These are phyloP conservation scores for Protomyces arabidopsidicola DNA, from an alignment of 1,139 yeast species.

Conservation along the genomic window DNA sequence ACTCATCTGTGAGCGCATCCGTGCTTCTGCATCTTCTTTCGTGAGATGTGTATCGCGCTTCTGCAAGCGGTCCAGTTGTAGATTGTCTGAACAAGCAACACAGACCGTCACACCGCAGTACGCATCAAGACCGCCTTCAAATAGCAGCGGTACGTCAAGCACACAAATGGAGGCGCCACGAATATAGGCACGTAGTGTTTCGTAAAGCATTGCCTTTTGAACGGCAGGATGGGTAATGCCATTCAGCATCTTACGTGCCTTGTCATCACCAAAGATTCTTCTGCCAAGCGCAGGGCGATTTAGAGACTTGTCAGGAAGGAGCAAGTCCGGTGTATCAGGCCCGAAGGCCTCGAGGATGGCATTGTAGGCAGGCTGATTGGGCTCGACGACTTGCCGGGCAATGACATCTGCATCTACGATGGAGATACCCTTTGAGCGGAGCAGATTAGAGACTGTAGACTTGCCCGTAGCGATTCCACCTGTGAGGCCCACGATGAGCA, in stretches of 20 bases:
- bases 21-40: slow-evolving; percentile 59
- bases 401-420: slow-evolving; percentile 86
- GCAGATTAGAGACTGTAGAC: slow-evolving; percentile 70
- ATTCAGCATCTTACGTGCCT: slow-evolving; percentile 55
- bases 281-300: slow-evolving; percentile 73
- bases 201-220: slow-evolving; percentile 58
- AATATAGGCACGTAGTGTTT: slow-evolving; percentile 56
- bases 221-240: slow-evolving; percentile 87
- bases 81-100: slow-evolving; percentile 55
- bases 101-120: slow-evolving; percentile 70
- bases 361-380: slow-evolving; percentile 67
- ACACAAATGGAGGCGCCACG: slow-evolving; percentile 48
- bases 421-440: slow-evolving; percentile 53
- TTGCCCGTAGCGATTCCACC: slow-evolving; percentile 98
- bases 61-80: slow-evolving; percentile 60
- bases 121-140: slow-evolving; percentile 67
- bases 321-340: slow-evolving; percentile 52
- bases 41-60: slow-evolving; percentile 60
- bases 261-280: slow-evolving; percentile 66
- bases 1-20: slow-evolving; percentile 76
- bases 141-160: slow-evolving; percentile 83
- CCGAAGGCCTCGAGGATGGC: slow-evolving; percentile 60
- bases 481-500: slow-evolving; percentile 88
- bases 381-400: slow-evolving; percentile 79
- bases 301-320: slow-evolving; percentile 39